These are phyloP conservation scores for Botrytis byssoidea DNA, from an alignment of 2,329 filamentous ascomycete species.

Conservation along the genomic window DNA sequence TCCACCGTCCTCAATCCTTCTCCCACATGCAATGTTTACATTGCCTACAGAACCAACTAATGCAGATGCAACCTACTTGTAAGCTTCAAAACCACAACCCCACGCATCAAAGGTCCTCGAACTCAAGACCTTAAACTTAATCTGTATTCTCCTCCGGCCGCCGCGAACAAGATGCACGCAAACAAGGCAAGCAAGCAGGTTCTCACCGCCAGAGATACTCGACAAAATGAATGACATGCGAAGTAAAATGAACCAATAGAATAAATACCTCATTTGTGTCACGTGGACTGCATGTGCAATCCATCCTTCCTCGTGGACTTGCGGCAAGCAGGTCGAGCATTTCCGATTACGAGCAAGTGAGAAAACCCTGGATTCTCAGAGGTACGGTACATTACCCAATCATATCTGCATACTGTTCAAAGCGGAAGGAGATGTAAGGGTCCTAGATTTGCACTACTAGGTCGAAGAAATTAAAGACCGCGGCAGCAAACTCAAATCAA, in stretches of 20 bases:
- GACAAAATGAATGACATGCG: neutral
- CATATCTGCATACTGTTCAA: neutral
- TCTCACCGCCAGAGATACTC: constrained; percentile 11
- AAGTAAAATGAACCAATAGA: constrained; percentile 8
- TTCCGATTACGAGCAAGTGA: neutral
- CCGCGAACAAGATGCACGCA: neutral
- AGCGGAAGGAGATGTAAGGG: neutral
- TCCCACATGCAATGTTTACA: neutral
- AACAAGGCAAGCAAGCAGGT: neutral
- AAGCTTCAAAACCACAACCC: neutral
- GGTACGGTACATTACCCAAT: neutral
- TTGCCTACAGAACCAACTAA: constrained; percentile 2
- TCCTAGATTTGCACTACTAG: neutral
- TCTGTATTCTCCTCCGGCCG: neutral
- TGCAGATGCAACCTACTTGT: constrained; percentile 7
- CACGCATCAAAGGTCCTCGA: neutral
- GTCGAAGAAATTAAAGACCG: neutral
- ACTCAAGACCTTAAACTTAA: constrained; percentile 2
- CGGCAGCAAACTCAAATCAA: constrained; percentile 1
- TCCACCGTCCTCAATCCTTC: neutral
- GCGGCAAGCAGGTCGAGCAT: neutral
- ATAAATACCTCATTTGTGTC: constrained; percentile 22
- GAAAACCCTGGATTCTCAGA: neutral
- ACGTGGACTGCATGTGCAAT: constrained; percentile 8
- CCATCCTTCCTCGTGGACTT: neutral